Evolutionary conservation across 371 early-diverging fungal genomes (phyloP), one percentile per base, ranked within the genome.

Genomic region (Vairimorpha ceranae): DNA sequence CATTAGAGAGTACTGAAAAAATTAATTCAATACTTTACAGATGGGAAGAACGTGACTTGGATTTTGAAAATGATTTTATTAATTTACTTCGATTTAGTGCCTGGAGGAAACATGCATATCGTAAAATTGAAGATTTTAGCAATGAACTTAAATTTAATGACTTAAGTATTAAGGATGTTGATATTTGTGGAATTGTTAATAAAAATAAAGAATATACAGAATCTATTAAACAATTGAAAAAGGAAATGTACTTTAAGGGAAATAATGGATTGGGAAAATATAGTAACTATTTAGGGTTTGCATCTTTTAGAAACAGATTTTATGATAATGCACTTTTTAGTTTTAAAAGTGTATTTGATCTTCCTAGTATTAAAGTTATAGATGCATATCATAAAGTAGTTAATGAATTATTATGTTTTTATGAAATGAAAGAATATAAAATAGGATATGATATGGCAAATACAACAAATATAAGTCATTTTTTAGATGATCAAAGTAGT

Each of bases 361-460:
- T 82, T 1, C 68, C 75, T 17, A 82, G 77, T 48, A 79, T 82
- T n/a, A 78, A 82, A 66, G 76, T 82, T 27, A 30, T 71, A 25
- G 82, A 82, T 75, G 79, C 77, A 2, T 82, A 71, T 59, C 36
- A 74, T 32, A 82, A 82, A 43, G 58, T 82, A 32, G 70, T 75
- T 32, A 63, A 74, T 51, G 78, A 81, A 48, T 52, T 76, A 1
- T 70, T 77, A 67, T 78, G 78, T 58, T 74, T 76, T 45, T 54
- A 74, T 46, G 69, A 70, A 32, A 76, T 70, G 75, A 65, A 76
- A 27, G 75, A 78, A 52, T 72, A 74, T 45, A 65, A 68, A 33
- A 64, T 70, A 25, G 81, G 78, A 3, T 35, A 73, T 17, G 81
- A 81, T n/a, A 58, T 76, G 15, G 72, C 75, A 1, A 73, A 69